Evolutionary conservation across 2,329 filamentous ascomycete species (phyloP).

Genomic region (Claviceps sp.): DNA sequence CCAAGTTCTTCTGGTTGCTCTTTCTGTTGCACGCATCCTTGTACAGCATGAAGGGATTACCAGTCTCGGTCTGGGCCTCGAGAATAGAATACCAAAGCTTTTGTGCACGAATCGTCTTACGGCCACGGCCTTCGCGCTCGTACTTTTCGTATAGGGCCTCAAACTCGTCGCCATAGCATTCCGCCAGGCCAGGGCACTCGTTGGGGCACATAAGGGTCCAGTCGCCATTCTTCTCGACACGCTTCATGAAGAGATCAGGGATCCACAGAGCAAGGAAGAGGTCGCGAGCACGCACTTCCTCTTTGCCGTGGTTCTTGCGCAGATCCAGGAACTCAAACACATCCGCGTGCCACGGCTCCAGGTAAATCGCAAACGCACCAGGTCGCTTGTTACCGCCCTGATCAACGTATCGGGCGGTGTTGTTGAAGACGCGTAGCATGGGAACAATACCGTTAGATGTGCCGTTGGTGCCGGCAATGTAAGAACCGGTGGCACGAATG

Average conservation of each 20-base stretch:
- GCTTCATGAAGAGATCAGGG: slow-evolving; percentile 98
- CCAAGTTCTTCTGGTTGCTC: slow-evolving; percentile 99
- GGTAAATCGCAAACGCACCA: slow-evolving; percentile 95
- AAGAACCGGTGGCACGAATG: slow-evolving; percentile 93
- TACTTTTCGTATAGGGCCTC: slow-evolving; percentile 90
- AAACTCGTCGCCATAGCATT: slow-evolving; percentile 96
- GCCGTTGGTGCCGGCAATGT: slow-evolving; percentile 95
- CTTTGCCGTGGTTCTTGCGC: slow-evolving; percentile 98
- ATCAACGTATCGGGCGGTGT: slow-evolving; percentile 96
- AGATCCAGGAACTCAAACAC: slow-evolving; percentile 96
- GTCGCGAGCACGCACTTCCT: slow-evolving; percentile 92
- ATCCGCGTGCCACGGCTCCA: slow-evolving; percentile 98
- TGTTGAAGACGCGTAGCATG: slow-evolving; percentile 98
- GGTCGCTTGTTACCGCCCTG: slow-evolving; percentile 99
- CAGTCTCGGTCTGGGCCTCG: slow-evolving; percentile 96
- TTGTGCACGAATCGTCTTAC: slow-evolving; percentile 87
- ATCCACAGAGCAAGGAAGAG: slow-evolving; percentile 98
- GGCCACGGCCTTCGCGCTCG: slow-evolving; percentile 75
- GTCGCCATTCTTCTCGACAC: slow-evolving; percentile 88
- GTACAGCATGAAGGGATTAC: slow-evolving; percentile 99
- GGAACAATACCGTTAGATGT: slow-evolving; percentile 95
- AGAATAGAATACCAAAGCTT: slow-evolving; percentile 99
- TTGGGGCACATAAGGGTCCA: slow-evolving; percentile 99
- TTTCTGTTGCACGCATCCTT: slow-evolving; percentile 97
- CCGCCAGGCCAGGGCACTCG: slow-evolving; percentile 86